Conservation (phyloP, 2,329 filamentous ascomycete genomes). For the Incumbomyces lentus region DNA sequence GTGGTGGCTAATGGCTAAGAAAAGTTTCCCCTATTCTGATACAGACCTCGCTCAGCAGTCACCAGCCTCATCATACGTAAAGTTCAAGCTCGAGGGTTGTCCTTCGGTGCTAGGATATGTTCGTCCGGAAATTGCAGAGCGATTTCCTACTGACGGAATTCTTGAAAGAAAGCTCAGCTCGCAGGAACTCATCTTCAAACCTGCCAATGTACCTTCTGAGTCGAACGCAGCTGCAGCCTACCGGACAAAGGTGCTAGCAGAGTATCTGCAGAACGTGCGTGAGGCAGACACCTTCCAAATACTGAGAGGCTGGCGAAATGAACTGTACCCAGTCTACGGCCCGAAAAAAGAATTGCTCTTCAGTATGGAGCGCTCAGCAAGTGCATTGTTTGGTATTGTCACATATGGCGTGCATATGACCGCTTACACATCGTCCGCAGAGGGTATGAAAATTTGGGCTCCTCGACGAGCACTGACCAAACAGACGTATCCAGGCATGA, state of each 20-base stretch:
- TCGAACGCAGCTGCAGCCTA: conserved; percentile 42
- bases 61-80: conserved; percentile 46
- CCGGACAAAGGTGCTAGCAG: conserved; percentile 48
- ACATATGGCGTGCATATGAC: conserved; percentile 77
- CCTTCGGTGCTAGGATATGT: conserved; percentile 53
- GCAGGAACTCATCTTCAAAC: conserved; percentile 14
- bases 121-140: conserved; percentile 24
- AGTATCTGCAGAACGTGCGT: conserved; percentile 58
- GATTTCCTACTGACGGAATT: conserved; percentile 11
- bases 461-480: conserved; percentile 66
- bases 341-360: conserved; percentile 51
- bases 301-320: conserved; percentile 68
- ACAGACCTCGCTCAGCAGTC: conserved; percentile 47
- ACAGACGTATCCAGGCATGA: conserved; percentile 78
- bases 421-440: conserved; percentile 50
- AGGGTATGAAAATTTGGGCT: conserved; percentile 71
- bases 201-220: conserved; percentile 9
- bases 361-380: conserved; percentile 66
- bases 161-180: conserved; percentile 11
- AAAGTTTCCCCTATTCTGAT: conserved; percentile 61
- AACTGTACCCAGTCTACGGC: conserved; percentile 69
- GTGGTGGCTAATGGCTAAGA: background rate
- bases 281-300: conserved; percentile 62
- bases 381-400: conserved; percentile 62
- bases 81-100: conserved; percentile 58